Conservation (phyloP, 164 flowering plant species). For the Piper longum region DNA sequence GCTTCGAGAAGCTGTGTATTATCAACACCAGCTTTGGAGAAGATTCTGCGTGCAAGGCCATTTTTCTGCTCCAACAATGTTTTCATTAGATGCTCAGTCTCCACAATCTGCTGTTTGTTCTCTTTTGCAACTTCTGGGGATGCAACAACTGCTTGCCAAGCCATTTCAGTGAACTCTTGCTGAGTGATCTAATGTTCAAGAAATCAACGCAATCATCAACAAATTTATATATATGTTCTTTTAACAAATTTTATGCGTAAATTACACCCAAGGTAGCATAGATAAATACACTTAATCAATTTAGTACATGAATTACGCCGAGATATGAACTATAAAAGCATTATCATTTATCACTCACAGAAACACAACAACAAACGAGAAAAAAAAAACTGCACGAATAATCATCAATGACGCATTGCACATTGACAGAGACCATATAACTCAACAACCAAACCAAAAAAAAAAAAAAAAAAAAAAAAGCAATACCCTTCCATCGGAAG, state of each 20-base stretch:
- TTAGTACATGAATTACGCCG: too few species aligned
- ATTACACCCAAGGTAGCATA: too few species aligned
- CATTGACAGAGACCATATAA: not conserved
- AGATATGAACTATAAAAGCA: too few species aligned
- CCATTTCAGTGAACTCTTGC: conserved; percentile 96
- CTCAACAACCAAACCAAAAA: not conserved
- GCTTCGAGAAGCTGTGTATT: conserved; percentile 82
- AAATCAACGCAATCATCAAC: not conserved
- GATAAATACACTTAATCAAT: too few species aligned
- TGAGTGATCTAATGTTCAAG: conserved; percentile 62
- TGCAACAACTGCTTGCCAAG: conserved; percentile 91
- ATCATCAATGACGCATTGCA: not conserved
- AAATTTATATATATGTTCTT: too few species aligned
- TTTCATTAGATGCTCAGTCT: conserved; percentile 95
- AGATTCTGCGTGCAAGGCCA: conserved; percentile 95
- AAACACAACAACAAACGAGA: too few species aligned
- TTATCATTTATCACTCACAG: too few species aligned
- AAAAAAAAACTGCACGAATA: not conserved
- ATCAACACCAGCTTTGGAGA: conserved; percentile 76
- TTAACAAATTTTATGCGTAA: too few species aligned
- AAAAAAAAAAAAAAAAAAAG: not conserved
- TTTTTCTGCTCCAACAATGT: conserved; percentile 92
- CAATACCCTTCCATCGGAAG: conserved; percentile 48
- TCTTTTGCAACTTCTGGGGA: conserved; percentile 93
- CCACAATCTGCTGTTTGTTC: conserved; percentile 92